Evolutionary conservation across 2,329 filamentous ascomycete species (phyloP).

Genomic region (Colletotrichum abscissum): DNA sequence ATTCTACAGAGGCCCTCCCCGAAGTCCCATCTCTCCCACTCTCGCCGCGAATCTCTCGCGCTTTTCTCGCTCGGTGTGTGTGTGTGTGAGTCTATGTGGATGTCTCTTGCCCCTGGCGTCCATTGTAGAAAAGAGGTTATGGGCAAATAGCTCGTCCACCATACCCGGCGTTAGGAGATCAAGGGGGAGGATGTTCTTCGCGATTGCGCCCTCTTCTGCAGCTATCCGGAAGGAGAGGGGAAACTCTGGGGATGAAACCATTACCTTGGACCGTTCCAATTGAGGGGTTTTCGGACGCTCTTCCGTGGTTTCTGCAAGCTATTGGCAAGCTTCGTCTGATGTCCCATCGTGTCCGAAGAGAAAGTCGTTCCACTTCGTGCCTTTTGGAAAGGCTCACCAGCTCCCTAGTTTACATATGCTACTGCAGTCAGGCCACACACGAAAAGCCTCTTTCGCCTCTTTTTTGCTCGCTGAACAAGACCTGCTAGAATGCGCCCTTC

Average conservation of each 20-base stretch:
- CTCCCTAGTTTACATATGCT: not conserved
- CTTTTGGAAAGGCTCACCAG: not conserved
- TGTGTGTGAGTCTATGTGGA: not conserved
- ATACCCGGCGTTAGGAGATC: slow-evolving; percentile 2
- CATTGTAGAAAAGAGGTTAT: not conserved
- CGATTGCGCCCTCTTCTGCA: not conserved
- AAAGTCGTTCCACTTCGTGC: not conserved
- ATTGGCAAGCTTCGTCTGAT: not conserved
- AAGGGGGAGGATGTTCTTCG: not conserved
- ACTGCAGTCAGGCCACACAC: not conserved
- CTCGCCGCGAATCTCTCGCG: too few relatives aligned
- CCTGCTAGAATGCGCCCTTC: not conserved
- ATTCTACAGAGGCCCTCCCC: slow-evolving; percentile 16
- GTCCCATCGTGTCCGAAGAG: slow-evolving; percentile 3
- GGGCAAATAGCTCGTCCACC: slow-evolving; percentile 7
- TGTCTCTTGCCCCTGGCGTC: slow-evolving; percentile 3
- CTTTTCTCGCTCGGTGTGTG: not conserved
- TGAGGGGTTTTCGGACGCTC: not conserved
- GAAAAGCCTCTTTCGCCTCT: not conserved
- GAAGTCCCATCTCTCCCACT: not conserved
- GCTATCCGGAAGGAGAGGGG: not conserved
- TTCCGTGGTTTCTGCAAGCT: not conserved
- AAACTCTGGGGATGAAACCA: not conserved
- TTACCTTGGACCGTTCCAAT: not conserved
- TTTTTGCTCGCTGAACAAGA: not conserved